Evolutionary conservation across 345 rosid species (phyloP), one percentile per base, ranked within the genome.

Genomic region (Gossypium herbaceum): DNA sequence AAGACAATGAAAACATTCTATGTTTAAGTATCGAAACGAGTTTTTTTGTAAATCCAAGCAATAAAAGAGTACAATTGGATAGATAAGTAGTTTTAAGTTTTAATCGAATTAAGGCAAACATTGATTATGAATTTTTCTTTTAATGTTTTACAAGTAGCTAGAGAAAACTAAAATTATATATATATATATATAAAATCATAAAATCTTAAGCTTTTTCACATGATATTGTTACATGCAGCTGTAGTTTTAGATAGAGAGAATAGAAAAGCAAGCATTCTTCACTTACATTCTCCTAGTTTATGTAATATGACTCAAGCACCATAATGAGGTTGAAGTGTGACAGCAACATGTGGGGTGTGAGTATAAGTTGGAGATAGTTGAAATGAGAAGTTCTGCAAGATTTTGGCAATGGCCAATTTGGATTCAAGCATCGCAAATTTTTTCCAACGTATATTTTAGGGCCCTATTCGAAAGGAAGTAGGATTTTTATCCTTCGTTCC

Each of bases 291-390:
- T 44, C 52, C n/a, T 25, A 69, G 20, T 68, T 80, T 67, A 73
- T 66, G 80, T 52, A 87, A 56, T 16, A 75, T 78, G 9, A 88
- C 62, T 60, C 76, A 89, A 74, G 87, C 87, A 7, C 91, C 88
- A 47, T 84, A 82, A 58, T 73, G 88, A 58, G 92, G 92, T 55
- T 87, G 85, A 68, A 88, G 91, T 19, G 77, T 82, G 65, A 84
- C 73, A 17, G 77, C 75, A 13, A 85, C 79, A 7, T 54, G 5
- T 0, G 94, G 91, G 70, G 92, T 79, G 56, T 87, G 94, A 9
- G 72, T 47, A 81, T 87, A 88, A 7, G 86, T 76, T 19, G 88
- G 85, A 7, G 89, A 84, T 12, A 87, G 85, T 76, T 81, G 68
- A 43, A 88, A 83, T 7, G 74, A 48, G 76, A 82, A 88, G 39